A percentile compares a stretch with the other conserved stretches of the same genome.
These are phyloP conservation scores for Obba rivulosa DNA, from an alignment of 768 basidiomycete genomes.

Conservation along the genomic window DNA sequence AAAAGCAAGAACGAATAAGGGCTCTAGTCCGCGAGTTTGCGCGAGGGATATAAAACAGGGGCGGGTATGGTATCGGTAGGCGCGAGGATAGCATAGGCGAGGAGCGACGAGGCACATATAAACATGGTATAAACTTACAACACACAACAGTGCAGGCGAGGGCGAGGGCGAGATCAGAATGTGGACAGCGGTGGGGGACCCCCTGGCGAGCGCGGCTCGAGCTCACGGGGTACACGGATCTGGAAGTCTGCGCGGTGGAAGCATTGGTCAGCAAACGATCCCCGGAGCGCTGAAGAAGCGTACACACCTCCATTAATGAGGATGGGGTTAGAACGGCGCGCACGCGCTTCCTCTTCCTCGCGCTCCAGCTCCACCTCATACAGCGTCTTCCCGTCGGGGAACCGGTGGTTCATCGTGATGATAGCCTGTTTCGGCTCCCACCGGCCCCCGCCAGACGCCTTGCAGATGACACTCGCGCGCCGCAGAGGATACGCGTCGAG, in stretches of 20 bases:
- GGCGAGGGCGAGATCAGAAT: slow-evolving; percentile 35
- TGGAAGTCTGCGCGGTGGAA: slow-evolving; percentile 45
- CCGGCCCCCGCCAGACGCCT: slow-evolving; percentile 73
- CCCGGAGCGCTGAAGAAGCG: background rate
- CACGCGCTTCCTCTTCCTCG: slow-evolving; percentile 49
- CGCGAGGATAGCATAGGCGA: background rate
- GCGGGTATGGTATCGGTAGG: background rate
- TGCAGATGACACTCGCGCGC: slow-evolving; percentile 64
- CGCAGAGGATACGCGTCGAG: slow-evolving; percentile 71
- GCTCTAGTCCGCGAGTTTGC: no score
- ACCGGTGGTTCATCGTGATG: slow-evolving; percentile 40
- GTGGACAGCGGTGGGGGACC: slow-evolving; percentile 55
- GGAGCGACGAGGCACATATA: no score
- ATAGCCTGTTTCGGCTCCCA: slow-evolving; percentile 63
- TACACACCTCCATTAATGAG: slow-evolving; percentile 49
- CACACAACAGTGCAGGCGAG: background rate
- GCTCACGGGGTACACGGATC: slow-evolving; percentile 51
- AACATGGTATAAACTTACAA: no score
- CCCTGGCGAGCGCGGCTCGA: slow-evolving; percentile 37
- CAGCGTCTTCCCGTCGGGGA: slow-evolving; percentile 63
- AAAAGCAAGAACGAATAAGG: no score
- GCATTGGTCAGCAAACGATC: background rate
- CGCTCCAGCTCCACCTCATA: slow-evolving; percentile 69
- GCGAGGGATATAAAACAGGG: no score
- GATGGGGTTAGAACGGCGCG: slow-evolving; percentile 54